Evolutionary conservation across 805 yeast species (phyloP).

Genomic region (Saturnispora saitoi): DNA sequence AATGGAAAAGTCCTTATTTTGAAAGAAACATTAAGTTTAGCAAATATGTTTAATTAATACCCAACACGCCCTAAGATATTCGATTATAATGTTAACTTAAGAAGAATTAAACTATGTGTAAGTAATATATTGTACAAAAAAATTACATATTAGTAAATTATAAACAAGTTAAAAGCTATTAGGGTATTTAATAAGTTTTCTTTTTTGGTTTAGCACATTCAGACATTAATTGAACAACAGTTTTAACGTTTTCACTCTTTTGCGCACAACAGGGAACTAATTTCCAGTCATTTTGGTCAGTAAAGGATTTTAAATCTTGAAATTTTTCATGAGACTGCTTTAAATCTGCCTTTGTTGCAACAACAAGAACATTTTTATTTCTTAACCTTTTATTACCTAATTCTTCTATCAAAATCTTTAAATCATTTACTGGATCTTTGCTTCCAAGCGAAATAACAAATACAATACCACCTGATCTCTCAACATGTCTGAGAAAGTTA

Average conservation of each 20-base stretch:
- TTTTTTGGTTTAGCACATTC: constrained; percentile 35
- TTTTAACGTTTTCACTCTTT: constrained; percentile 62
- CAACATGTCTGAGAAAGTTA: constrained; percentile 86
- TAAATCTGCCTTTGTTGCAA: constrained; percentile 92
- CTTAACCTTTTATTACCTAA: constrained; percentile 55
- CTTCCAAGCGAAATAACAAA: constrained; percentile 77
- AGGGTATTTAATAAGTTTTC: neutral
- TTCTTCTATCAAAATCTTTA: constrained; percentile 56
- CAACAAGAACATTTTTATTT: constrained; percentile 60
- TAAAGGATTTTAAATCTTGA: constrained; percentile 34
- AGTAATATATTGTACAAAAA: neutral
- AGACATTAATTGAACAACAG: constrained; percentile 64
- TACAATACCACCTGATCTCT: constrained; percentile 81
- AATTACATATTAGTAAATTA: neutral
- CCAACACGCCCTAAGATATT: neutral
- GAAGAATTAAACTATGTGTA: neutral
- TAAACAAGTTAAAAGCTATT: neutral
- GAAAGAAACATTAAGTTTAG: neutral
- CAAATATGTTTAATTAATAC: neutral
- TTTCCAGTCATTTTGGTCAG: constrained; percentile 47
- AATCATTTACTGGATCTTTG: constrained; percentile 55
- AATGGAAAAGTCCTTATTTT: constrained; percentile 5
- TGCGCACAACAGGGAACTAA: constrained; percentile 80
- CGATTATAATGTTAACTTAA: neutral
- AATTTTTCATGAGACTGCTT: constrained; percentile 45